These are phyloP conservation scores for Dendrobium huoshanense DNA, from an alignment of 106 monocot species.

Conservation along the genomic window DNA sequence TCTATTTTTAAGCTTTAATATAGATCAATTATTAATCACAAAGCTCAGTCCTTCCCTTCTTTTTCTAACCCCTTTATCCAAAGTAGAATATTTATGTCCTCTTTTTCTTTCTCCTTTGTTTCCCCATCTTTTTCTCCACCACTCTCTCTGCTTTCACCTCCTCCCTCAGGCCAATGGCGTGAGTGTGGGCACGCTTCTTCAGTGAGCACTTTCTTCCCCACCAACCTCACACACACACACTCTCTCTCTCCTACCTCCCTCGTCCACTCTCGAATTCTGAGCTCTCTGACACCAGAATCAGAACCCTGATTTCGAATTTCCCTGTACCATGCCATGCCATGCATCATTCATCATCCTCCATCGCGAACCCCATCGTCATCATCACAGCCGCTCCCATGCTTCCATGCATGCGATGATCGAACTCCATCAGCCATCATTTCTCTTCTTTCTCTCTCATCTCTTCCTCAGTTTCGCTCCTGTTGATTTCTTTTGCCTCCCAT, in stretches of 20 bases:
- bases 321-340: conserved; percentile 7
- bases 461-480: not conserved
- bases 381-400: conserved; percentile 14
- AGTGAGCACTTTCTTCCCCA: not conserved
- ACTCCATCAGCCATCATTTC: conserved; percentile 14
- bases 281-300: conserved; percentile 33
- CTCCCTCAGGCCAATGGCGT: not conserved
- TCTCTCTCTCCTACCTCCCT: conserved; percentile 9
- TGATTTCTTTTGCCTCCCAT: conserved; percentile 6
- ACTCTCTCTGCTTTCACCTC: not conserved
- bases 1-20: too few relatives aligned
- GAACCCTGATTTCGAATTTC: conserved; percentile 21
- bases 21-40: not conserved
- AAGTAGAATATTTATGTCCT: not conserved
- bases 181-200: conserved; percentile 12
- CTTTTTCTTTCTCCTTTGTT: not conserved
- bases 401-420: conserved; percentile 1
- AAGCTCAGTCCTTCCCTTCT: not conserved
- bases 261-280: conserved; percentile 1
- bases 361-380: not conserved
- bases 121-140: not conserved
- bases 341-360: conserved; percentile 3
- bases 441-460: not conserved
- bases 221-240: conserved; percentile 4
- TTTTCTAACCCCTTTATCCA: not conserved